Evolutionary conservation across 768 basidiomycete genomes (phyloP).

Genomic region (Antrodiella citrinella): DNA sequence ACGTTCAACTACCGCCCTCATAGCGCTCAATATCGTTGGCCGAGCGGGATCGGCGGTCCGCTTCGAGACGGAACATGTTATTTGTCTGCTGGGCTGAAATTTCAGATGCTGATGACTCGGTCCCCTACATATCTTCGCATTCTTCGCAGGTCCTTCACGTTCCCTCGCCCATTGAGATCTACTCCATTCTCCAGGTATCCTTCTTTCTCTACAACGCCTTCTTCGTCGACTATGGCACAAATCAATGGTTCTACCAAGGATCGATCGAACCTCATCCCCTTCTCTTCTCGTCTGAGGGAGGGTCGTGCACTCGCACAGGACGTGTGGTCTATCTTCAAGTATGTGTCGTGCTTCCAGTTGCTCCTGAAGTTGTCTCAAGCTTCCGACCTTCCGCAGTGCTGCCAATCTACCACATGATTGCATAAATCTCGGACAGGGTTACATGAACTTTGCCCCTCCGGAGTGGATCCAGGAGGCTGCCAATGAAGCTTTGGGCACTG

Average conservation of each 20-base stretch:
- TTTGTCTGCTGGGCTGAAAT: neutral
- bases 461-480: constrained; percentile 73
- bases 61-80: neutral
- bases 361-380: constrained; percentile 2
- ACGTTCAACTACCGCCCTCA: too few species aligned
- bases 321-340: constrained; percentile 93
- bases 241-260: constrained; percentile 13
- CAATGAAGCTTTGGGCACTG: constrained; percentile 50
- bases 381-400: constrained; percentile 40
- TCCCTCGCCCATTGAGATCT: neutral
- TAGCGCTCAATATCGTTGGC: too few species aligned
- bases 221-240: constrained; percentile 7
- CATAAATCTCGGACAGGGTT: constrained; percentile 87
- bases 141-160: neutral
- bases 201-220: constrained; percentile 4
- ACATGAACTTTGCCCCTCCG: constrained; percentile 90
- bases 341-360: constrained; percentile 20
- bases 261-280: constrained; percentile 41
- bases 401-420: constrained; percentile 85
- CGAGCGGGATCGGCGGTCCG: neutral
- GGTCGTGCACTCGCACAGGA: constrained; percentile 76
- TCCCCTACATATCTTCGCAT: constrained; percentile 4
- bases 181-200: constrained; percentile 1
- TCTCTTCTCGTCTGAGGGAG: constrained; percentile 63
- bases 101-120: constrained; percentile 10